Conservation (phyloP, 148 eudicot species). For the Amaranthus cruentus region DNA sequence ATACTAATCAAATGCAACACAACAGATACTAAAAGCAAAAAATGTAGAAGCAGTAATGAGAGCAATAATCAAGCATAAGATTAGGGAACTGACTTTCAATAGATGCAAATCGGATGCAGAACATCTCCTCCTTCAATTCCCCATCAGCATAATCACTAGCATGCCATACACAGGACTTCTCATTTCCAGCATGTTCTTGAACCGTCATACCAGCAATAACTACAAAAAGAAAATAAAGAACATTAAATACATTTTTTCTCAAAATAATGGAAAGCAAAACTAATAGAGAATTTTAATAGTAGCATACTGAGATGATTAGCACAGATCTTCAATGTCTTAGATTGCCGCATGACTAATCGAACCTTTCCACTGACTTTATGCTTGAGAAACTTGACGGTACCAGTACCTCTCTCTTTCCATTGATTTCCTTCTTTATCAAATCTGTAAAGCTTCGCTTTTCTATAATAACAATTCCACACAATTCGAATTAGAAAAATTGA, state of each 20-base stretch:
- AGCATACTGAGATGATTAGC: constrained; percentile 80
- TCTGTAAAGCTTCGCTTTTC: constrained; percentile 80
- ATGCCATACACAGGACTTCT: constrained; percentile 96
- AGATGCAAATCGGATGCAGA: constrained; percentile 65
- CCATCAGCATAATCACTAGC: constrained; percentile 88
- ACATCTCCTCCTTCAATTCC: constrained; percentile 82
- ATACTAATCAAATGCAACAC: background rate
- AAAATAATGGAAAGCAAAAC: background rate
- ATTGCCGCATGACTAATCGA: constrained; percentile 85
- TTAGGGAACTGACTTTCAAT: constrained; percentile 58
- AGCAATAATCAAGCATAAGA: background rate
- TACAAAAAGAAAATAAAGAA: constrained; percentile 13
- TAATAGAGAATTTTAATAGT: background rate
- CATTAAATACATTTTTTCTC: background rate
- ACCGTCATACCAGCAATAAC: constrained; percentile 68
- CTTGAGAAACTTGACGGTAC: constrained; percentile 79
- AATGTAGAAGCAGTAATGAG: background rate
- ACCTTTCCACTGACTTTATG: constrained; percentile 71
- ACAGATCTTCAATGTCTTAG: constrained; percentile 86
- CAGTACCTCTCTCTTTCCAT: constrained; percentile 92
- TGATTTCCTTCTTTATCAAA: constrained; percentile 92
- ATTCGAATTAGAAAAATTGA: background rate
- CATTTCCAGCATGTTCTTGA: constrained; percentile 94
- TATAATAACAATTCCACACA: constrained; percentile 10
- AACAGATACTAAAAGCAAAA: background rate